phyloP scores from a whole-genome alignment of 352 stramenopile species.

The Pythium plurisporium region DNA sequence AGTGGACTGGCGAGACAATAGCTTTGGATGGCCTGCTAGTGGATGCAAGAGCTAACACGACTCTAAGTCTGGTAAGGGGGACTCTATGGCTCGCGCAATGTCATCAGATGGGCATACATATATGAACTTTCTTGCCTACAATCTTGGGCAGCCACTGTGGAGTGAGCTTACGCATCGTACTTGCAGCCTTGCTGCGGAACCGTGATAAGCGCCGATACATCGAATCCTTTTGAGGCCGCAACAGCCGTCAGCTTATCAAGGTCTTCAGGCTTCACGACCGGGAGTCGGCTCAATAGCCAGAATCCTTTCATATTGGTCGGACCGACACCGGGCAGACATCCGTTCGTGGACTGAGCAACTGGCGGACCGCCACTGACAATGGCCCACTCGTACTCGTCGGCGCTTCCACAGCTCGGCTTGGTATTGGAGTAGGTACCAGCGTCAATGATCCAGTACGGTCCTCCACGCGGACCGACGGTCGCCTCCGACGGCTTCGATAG shows the following conservation, averaged over 20 bases:
- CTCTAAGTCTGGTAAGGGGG: no score
- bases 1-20: no score
- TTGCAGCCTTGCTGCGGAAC: conserved; percentile 16
- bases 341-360: conserved; percentile 6
- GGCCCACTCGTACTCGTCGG: conserved; percentile 22
- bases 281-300: conserved; percentile 19
- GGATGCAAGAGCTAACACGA: no score
- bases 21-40: no score
- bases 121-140: not conserved
- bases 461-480: conserved; percentile 14
- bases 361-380: conserved; percentile 18
- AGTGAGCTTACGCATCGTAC: no score
- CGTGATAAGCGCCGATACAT: conserved; percentile 16
- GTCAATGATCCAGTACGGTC: conserved; percentile 23
- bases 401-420: not conserved
- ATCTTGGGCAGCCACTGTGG: not conserved
- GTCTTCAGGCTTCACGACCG: conserved; percentile 7
- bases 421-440: conserved; percentile 15
- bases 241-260: conserved; percentile 14
- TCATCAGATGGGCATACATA: no score
- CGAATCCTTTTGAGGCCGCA: conserved; percentile 15
- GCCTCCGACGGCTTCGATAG: conserved; percentile 14
- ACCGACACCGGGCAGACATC: conserved; percentile 12
- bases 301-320: conserved; percentile 16
- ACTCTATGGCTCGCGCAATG: no score